Conservation (phyloP, 768 basidiomycete species). For the Atractiella rhizophila region DNA sequence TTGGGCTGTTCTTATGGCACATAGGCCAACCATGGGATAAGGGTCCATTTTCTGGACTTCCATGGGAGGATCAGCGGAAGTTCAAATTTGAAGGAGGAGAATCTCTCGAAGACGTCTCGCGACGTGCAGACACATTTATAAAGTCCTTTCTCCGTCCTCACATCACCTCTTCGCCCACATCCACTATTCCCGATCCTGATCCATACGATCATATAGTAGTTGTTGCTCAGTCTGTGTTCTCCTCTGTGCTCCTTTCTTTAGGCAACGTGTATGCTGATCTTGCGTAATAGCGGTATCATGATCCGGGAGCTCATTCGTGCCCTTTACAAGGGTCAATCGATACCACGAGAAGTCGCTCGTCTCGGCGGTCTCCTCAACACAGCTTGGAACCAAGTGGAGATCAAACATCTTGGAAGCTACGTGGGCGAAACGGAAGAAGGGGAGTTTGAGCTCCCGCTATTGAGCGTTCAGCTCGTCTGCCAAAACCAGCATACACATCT, state of each 20-base stretch:
- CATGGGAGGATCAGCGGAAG: slow-evolving; percentile 16
- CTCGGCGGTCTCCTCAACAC: background rate
- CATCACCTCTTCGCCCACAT: slow-evolving; percentile 9
- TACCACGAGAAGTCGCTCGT: background rate
- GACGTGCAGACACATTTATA: slow-evolving; percentile 22
- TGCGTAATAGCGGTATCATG: slow-evolving; percentile 1
- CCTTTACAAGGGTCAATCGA: background rate
- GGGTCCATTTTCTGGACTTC: slow-evolving; percentile 4
- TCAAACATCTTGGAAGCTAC: background rate
- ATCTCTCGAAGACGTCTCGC: slow-evolving; percentile 22
- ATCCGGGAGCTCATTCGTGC: slow-evolving; percentile 5
- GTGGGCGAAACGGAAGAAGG: background rate
- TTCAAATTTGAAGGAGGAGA: slow-evolving; percentile 24
- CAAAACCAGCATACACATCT: slow-evolving; percentile 2
- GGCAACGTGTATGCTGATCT: background rate
- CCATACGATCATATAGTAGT: slow-evolving; percentile 19
- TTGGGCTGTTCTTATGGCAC: background rate
- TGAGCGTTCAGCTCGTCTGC: background rate
- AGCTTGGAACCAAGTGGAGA: too few species aligned
- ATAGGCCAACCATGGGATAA: slow-evolving; percentile 8
- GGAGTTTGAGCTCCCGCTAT: background rate
- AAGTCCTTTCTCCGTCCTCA: slow-evolving; percentile 21
- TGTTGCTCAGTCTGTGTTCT: slow-evolving; percentile 26
- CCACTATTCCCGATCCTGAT: slow-evolving; percentile 8
- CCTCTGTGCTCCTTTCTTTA: slow-evolving; percentile 11